Conservation (phyloP, 1,284 basidiomycete genomes). For the Pterulicium gracile region DNA sequence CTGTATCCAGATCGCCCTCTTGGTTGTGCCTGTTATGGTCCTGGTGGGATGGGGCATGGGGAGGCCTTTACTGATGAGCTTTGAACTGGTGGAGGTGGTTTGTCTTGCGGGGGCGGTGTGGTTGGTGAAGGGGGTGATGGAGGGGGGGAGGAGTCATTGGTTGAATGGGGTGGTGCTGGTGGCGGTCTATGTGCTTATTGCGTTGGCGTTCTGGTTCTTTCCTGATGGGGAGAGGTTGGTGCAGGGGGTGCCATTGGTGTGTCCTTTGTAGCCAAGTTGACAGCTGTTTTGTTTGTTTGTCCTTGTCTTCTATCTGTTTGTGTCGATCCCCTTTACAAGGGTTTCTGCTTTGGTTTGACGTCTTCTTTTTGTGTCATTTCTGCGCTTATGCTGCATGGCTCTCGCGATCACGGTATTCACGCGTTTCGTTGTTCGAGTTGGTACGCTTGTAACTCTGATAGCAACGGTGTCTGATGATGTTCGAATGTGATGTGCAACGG, state of each 20-base stretch:
- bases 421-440: too few species aligned
- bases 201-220: constrained; percentile 32
- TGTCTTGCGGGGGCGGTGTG: constrained; percentile 43
- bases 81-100: constrained; percentile 13
- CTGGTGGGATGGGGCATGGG: constrained; percentile 36
- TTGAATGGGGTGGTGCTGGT: constrained; percentile 47
- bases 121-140: constrained; percentile 50
- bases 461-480: too few species aligned
- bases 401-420: too few species aligned
- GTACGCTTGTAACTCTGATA: too few species aligned
- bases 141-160: constrained; percentile 55
- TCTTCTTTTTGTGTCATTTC: too few species aligned
- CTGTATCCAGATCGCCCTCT: constrained; percentile 59
- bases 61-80: constrained; percentile 34
- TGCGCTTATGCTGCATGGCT: too few species aligned
- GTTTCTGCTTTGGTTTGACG: too few species aligned
- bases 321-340: too few species aligned
- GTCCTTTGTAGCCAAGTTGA: too few species aligned
- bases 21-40: constrained; percentile 53
- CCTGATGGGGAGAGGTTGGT: constrained; percentile 24
- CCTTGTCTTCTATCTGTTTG: too few species aligned
- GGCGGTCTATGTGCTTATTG: constrained; percentile 30
- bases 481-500: too few species aligned
- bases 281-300: too few species aligned
- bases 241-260: constrained; percentile 23